Base-by-base conservation (phyloP, 2,329 filamentous ascomycete species). In the Acrodontium crateriforme region DNA sequence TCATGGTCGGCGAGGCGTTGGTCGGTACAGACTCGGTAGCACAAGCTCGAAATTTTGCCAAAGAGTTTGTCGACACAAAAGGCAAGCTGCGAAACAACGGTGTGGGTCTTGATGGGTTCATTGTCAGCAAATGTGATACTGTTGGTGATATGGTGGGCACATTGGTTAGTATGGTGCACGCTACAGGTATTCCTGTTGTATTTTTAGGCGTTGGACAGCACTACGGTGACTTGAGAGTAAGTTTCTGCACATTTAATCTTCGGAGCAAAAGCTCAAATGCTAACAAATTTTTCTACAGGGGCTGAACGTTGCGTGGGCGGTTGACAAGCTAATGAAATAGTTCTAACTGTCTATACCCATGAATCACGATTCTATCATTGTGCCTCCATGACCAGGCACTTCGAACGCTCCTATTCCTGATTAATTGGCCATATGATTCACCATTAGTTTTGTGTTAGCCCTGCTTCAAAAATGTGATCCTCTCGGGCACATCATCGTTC, bases 81-180 rank as follows among this genome's bases (percentile, higher is more conserved):
- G 49, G 49, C 10, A 33, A 41, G 27, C 35, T 49, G 35, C 40
- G 49, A 16, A 51, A 50, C 23, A 41, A 45, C 16, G 91, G 89
- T 17, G 65, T 87, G 32, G 71, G 71, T 16, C 67, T 98, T 19
- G 91, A 98, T 56, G 89, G 89, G 5, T 98, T 98, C 56, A 93
- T 98, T 51, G 94, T 98, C 45, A 87, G 78, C 35, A 98, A 98
- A 58, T 95, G 89, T 54, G 89, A 98, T 59, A 98, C 89, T 0
- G 91, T 98, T 19, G 91, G 89, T n/a, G 87, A 94, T 59, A 95
- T 95, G 85, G 84, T 94, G 23, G 84, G 77, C 2, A 94, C 87
- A 3, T 63, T 98, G 38, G 89, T 98, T 37, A 93, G 82, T 52
- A 87, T 98, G 64, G 87, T 98, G 20, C 87, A 95, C 59, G 87